Base-by-base conservation (phyloP, 257 asterid species). In the Solanum megistacrolobum region DNA sequence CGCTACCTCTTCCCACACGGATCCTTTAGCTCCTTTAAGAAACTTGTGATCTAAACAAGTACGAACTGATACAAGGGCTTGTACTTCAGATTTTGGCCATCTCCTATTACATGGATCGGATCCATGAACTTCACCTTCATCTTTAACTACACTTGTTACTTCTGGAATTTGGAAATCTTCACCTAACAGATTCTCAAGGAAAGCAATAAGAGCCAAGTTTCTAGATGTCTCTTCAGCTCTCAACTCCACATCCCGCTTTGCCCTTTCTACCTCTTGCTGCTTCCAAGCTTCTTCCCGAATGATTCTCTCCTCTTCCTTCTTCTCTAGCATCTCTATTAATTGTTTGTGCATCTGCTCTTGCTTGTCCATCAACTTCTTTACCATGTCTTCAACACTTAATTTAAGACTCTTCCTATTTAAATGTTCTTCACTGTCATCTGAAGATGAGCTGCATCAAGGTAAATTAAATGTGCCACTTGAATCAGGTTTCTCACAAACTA, bases 1-100 rank as follows among this genome's bases (percentile, higher is more conserved):
- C 12, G 91, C 88, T 46, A 89, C 90, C 41, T 89, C 90, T 87
- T 87, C 87, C 91, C 91, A 87, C 60, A 86, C 86, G 35, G 90
- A 87, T 39, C 88, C 88, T 75, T 86, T 86, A 41, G 88, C 83
- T 10, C 88, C 88, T 41, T 86, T 86, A 43, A 82, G 73, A 55
- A 88, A 88, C 87, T 88, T 88, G 83, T 88, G 83, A 35, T 88
- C 89, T 76, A 88, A 82, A 48, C 66, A 71, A 66, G 82, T 62
- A 16, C 89, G 48, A 31, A 88, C 73, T 43, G 84, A 82, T 82
- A 88, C 86, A 35, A 88, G 89, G 46, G 87, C 89, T 55, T 88
- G 87, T 62, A 88, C 89, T 88, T 88, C 89, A n/a, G 87, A 83
- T 88, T 88, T 88, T 35, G 87, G 87, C 89, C 89, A 88, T 88